Percentiles rank a stretch among this genome's conserved stretches.
phyloP scores from a whole-genome alignment of 352 stramenopile genomes.

The Phytopythium helicoides region DNA sequence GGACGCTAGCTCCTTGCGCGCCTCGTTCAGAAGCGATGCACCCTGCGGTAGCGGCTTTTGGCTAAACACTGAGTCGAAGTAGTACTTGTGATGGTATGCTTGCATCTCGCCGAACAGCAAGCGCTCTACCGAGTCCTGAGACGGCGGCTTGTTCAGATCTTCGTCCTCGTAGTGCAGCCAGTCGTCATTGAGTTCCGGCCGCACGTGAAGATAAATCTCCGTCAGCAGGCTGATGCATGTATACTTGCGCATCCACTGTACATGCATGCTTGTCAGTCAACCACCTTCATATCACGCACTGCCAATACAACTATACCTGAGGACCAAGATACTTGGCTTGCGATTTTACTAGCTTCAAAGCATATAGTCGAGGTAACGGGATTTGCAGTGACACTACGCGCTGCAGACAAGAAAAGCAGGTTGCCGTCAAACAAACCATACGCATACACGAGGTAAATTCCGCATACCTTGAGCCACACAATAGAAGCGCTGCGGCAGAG shows the following conservation, averaged over 20 bases:
- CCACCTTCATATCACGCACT: background rate
- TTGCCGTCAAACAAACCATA: background rate
- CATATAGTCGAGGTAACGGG: constrained; percentile 63
- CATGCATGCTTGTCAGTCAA: constrained; percentile 8
- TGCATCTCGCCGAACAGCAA: constrained; percentile 85
- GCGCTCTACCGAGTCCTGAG: constrained; percentile 68
- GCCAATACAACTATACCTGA: constrained; percentile 38
- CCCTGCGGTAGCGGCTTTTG: constrained; percentile 44
- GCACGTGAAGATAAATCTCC: constrained; percentile 76
- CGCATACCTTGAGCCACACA: constrained; percentile 71
- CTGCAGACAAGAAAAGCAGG: constrained; percentile 17
- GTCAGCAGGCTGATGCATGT: constrained; percentile 77
- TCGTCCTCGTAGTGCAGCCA: constrained; percentile 84
- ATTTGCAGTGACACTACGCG: constrained; percentile 71
- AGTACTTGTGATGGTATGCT: constrained; percentile 84
- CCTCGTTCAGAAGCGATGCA: constrained; percentile 53
- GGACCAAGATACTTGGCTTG: constrained; percentile 82
- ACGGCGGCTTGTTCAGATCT: constrained; percentile 64
- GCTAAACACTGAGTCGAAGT: constrained; percentile 62
- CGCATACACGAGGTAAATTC: background rate
- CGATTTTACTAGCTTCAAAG: constrained; percentile 82
- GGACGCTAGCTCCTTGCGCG: constrained; percentile 53
- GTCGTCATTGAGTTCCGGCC: constrained; percentile 73
- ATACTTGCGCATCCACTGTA: constrained; percentile 83
- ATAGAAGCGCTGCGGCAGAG: constrained; percentile 73